Evolutionary conservation across 805 yeast genomes (phyloP).

Genomic region (Metschnikowia continentalis): DNA sequence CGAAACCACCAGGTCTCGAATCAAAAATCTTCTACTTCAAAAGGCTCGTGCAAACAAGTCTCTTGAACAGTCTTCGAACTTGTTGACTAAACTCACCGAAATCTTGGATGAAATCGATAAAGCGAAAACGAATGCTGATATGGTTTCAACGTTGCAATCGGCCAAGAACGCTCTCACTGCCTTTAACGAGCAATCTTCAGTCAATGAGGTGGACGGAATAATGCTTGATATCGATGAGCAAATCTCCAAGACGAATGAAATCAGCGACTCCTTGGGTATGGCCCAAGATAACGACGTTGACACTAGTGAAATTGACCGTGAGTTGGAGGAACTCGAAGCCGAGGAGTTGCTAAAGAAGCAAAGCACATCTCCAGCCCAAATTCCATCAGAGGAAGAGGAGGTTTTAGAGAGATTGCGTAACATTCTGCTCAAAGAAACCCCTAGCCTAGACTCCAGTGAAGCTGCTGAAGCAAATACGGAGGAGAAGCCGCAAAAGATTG

Average conservation of each 20-base stretch:
- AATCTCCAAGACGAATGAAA: slow-evolving; percentile 24
- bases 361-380: background rate
- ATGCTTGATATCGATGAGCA: slow-evolving; percentile 29
- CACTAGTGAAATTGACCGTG: slow-evolving; percentile 30
- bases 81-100: slow-evolving; percentile 20
- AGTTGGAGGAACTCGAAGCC: slow-evolving; percentile 16
- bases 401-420: background rate
- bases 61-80: slow-evolving; percentile 15
- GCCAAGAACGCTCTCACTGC: slow-evolving; percentile 24
- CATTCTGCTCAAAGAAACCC: background rate
- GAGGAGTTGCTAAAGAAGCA: background rate
- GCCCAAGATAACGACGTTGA: slow-evolving; percentile 5
- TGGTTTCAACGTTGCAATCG: slow-evolving; percentile 24
- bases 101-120: slow-evolving; percentile 34
- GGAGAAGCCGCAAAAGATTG: background rate
- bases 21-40: slow-evolving; percentile 17
- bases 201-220: slow-evolving; percentile 26
- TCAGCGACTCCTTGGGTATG: slow-evolving; percentile 8
- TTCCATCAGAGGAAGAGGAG: background rate
- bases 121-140: slow-evolving; percentile 25
- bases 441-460: background rate
- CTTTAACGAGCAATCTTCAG: slow-evolving; percentile 25
- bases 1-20: slow-evolving; percentile 16
- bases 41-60: slow-evolving; percentile 17
- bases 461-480: background rate